A percentile compares a stretch with the other conserved stretches of the same genome.
These are phyloP conservation scores for Flaveria bidentis DNA, from an alignment of 129 eudicot genomes.

Conservation along the genomic window DNA sequence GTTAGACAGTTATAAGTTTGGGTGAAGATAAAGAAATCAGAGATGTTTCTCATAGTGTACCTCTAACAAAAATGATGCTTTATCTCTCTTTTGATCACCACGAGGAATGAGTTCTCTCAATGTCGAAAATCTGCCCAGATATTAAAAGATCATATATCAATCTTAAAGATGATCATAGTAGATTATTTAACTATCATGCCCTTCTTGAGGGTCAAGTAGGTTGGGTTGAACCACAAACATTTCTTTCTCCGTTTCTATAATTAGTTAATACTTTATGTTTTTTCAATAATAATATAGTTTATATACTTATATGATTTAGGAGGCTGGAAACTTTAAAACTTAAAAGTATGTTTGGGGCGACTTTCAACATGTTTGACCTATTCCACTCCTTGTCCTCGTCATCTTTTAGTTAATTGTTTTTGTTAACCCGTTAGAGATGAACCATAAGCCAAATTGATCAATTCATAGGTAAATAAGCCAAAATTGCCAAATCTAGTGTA, in stretches of 20 bases:
- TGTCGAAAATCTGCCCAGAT: constrained; percentile 74
- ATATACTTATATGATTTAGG: neutral
- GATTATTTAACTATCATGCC: neutral
- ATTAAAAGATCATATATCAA: neutral
- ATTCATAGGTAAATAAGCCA: neutral
- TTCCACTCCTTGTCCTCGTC: no score
- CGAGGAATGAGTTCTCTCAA: constrained; percentile 89
- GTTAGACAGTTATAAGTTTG: neutral
- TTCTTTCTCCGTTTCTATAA: neutral
- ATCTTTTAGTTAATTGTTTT: no score
- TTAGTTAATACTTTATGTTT: neutral
- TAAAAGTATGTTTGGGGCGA: neutral
- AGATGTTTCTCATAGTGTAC: constrained; percentile 34
- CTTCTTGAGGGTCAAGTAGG: neutral
- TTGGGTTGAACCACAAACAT: neutral
- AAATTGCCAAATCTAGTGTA: neutral
- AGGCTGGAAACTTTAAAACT: neutral
- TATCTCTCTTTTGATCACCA: constrained; percentile 95
- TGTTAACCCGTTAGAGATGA: neutral
- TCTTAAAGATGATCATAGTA: neutral
- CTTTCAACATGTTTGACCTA: neutral
- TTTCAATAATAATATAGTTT: constrained; percentile 1
- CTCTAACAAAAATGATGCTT: constrained; percentile 93
- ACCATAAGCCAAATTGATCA: neutral
- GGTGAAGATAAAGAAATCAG: neutral